Percentiles rank a stretch among this genome's conserved stretches.
phyloP scores from a whole-genome alignment of 139 green algal genomes.

The Gonium pectorale region DNA sequence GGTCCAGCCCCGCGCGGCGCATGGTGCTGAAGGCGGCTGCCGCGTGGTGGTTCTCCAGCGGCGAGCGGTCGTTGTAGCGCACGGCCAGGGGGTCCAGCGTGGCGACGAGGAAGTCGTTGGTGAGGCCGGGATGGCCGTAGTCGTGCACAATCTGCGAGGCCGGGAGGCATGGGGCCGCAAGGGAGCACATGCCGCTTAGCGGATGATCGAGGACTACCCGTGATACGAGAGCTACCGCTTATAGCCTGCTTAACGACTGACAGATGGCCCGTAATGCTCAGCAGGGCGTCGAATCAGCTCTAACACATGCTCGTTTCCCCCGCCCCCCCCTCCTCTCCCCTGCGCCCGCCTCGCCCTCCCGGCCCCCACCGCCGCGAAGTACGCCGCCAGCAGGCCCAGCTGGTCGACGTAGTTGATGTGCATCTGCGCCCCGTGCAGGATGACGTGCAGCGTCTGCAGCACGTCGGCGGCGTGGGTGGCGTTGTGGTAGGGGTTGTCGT shows the following conservation, averaged over 20 bases:
- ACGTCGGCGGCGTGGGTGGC: conserved; percentile 64
- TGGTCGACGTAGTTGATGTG: conserved; percentile 33
- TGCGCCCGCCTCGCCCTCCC: no score
- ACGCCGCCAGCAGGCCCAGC: conserved; percentile 35
- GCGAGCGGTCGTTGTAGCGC: conserved; percentile 68
- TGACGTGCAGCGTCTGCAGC: conserved; percentile 58
- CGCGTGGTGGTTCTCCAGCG: conserved; percentile 63
- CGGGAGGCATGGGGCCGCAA: not conserved
- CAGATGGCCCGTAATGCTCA: no score
- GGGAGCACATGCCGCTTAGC: no score
- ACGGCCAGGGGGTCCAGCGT: conserved; percentile 54
- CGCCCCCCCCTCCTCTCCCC: no score
- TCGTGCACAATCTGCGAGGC: conserved; percentile 43
- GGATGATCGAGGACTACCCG: no score
- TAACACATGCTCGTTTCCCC: no score
- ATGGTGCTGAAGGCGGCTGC: conserved; percentile 46
- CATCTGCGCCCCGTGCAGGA: conserved; percentile 45
- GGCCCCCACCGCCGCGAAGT: conserved; percentile 37
- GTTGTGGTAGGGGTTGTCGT: conserved; percentile 68
- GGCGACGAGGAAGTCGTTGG: conserved; percentile 67
- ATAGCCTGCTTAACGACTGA: no score
- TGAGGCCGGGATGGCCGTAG: conserved; percentile 60
- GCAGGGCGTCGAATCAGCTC: no score
- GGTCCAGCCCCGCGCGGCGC: conserved; percentile 19
- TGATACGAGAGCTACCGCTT: no score